Conservation (phyloP, 2,329 filamentous ascomycete species). For the Elsinoe australis region DNA sequence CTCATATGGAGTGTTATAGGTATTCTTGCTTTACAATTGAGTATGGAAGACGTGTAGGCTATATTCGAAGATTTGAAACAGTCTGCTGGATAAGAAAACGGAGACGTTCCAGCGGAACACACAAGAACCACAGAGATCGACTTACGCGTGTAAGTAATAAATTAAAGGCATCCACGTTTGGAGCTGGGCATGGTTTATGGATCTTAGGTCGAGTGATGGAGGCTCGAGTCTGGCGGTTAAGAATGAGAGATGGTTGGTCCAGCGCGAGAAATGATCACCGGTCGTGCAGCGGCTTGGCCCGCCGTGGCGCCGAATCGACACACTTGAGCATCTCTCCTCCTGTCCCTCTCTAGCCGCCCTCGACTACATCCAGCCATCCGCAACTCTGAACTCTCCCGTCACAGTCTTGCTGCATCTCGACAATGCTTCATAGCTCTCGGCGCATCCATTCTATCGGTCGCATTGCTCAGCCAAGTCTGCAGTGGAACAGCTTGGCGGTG, state of each 20-base stretch:
- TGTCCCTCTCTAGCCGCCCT: conserved; percentile 8
- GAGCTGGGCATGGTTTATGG: conserved; percentile 5
- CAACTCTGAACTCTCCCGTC: neutral
- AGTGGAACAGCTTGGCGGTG: conserved; percentile 1
- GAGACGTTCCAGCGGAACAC: neutral
- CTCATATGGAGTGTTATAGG: neutral
- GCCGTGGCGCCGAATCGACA: too few species aligned
- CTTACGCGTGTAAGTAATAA: conserved; percentile 14
- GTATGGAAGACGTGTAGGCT: too few species aligned
- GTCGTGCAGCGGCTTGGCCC: too few species aligned
- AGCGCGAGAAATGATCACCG: neutral
- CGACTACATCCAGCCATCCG: neutral
- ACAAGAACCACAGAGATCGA: conserved; percentile 7
- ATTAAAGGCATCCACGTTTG: conserved; percentile 9
- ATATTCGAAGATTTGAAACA: neutral
- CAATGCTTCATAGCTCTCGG: neutral
- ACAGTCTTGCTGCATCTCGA: neutral
- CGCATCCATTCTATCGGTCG: neutral
- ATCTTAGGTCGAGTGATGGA: conserved; percentile 13
- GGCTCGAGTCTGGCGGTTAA: conserved; percentile 7
- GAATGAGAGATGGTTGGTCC: conserved; percentile 9
- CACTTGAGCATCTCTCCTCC: too few species aligned
- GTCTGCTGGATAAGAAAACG: conserved; percentile 12
- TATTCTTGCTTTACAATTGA: too few species aligned
- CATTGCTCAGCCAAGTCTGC: conserved; percentile 4